A percentile compares a stretch with the other conserved stretches of the same genome.
These are phyloP conservation scores for Myxozyma monticola DNA, from an alignment of 805 yeast genomes.

Conservation along the genomic window DNA sequence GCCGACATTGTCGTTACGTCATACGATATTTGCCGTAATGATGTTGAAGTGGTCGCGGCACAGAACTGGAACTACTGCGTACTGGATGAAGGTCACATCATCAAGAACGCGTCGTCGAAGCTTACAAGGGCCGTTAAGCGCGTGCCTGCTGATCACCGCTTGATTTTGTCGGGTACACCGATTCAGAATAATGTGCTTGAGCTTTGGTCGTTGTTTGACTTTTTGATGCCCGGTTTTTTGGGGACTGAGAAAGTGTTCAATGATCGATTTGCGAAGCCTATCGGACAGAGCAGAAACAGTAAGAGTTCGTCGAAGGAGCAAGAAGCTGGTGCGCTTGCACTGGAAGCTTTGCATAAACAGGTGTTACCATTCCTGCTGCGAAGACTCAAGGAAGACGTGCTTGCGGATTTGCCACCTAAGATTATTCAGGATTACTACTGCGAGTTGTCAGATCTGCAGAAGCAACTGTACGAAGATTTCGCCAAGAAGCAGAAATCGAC, in stretches of 20 bases:
- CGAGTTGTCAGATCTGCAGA: constrained; percentile 88
- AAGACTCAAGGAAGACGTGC: constrained; percentile 92
- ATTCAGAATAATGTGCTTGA: constrained; percentile 96
- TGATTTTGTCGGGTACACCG: constrained; percentile 94
- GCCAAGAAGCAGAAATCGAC: constrained; percentile 76
- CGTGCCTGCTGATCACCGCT: constrained; percentile 81
- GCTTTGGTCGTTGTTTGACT: constrained; percentile 96
- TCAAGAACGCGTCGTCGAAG: constrained; percentile 86
- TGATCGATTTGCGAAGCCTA: constrained; percentile 96
- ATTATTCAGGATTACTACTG: constrained; percentile 98
- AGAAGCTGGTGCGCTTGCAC: constrained; percentile 93
- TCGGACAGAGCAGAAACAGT: constrained; percentile 86
- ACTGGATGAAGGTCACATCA: constrained; percentile 95
- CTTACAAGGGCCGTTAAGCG: constrained; percentile 84
- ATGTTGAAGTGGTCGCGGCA: constrained; percentile 59
- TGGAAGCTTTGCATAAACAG: constrained; percentile 94
- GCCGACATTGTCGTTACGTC: constrained; percentile 92
- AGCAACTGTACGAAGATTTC: constrained; percentile 83
- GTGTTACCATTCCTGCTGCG: constrained; percentile 95
- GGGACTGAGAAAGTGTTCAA: constrained; percentile 94
- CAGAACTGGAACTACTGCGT: constrained; percentile 90
- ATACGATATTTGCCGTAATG: constrained; percentile 95
- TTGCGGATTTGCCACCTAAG: constrained; percentile 95
- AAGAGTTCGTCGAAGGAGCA: constrained; percentile 86
- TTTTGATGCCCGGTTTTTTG: constrained; percentile 96